Percentiles rank a stretch among this genome's conserved stretches.
Evolutionary conservation across 805 yeast genomes (phyloP).

Genomic region (Candida bentonensis): DNA sequence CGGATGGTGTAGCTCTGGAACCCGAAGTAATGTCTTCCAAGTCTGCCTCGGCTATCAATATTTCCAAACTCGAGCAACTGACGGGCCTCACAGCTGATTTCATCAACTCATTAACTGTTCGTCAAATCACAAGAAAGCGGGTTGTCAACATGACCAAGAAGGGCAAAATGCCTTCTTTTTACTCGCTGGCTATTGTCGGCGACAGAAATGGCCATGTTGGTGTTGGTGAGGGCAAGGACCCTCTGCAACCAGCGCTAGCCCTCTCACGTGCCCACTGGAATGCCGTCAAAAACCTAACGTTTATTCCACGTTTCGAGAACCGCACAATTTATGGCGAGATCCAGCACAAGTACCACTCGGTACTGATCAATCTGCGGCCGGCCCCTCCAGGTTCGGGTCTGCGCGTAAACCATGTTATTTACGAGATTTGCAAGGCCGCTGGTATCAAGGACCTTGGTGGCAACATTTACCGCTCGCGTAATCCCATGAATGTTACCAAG

Average conservation of each 20-base stretch:
- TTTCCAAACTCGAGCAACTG: conserved; percentile 12
- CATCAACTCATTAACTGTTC: conserved; percentile 43
- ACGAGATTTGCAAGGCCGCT: conserved; percentile 81
- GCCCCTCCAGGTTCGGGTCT: conserved; percentile 92
- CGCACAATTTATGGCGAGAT: conserved; percentile 82
- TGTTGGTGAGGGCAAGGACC: conserved; percentile 86
- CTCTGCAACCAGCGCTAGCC: conserved; percentile 62
- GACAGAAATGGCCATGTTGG: conserved; percentile 91
- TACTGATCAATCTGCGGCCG: conserved; percentile 63
- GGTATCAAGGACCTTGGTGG: conserved; percentile 91
- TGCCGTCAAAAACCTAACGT: conserved; percentile 72
- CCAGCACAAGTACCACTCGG: conserved; percentile 76
- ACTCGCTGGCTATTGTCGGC: conserved; percentile 80
- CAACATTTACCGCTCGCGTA: conserved; percentile 83
- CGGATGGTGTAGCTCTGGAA: conserved; percentile 30
- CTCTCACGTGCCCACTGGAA: conserved; percentile 80
- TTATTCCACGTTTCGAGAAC: conserved; percentile 77
- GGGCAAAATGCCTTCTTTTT: conserved; percentile 76
- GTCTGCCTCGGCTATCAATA: conserved; percentile 12
- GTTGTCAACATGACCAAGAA: conserved; percentile 33
- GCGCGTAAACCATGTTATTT: conserved; percentile 78
- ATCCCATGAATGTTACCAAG: conserved; percentile 87
- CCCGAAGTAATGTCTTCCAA: conserved; percentile 22
- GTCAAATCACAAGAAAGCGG: conserved; percentile 35
- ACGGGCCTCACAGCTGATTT: conserved; percentile 33